A percentile compares a stretch with the other conserved stretches of the same genome.
phyloP scores from a whole-genome alignment of 495 filamentous ascomycete species.

The Eremomyces bilateralis region DNA sequence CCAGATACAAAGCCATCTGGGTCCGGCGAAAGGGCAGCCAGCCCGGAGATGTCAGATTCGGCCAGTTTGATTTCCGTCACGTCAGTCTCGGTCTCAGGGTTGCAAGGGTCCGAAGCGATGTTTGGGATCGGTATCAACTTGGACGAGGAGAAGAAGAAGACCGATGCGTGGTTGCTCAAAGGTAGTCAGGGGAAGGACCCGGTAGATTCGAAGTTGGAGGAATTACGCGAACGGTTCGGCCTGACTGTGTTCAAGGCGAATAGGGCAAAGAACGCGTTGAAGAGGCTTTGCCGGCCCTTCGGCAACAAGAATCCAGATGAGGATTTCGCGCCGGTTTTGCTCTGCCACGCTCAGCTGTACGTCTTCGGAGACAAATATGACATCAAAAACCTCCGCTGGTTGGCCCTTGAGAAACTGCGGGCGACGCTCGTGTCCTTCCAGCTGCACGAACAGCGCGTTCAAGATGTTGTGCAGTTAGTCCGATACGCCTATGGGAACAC shows the following conservation, averaged over 20 bases:
- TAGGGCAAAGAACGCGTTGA: neutral
- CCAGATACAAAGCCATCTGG: no score
- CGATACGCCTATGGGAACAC: conserved; percentile 19
- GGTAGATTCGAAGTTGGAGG: neutral
- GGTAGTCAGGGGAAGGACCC: neutral
- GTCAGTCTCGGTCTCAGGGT: neutral
- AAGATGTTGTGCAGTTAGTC: conserved; percentile 17
- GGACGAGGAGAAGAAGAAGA: neutral
- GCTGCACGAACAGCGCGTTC: conserved; percentile 11
- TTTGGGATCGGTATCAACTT: no score
- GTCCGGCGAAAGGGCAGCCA: neutral
- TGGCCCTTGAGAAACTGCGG: conserved; percentile 19
- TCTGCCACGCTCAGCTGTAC: conserved; percentile 22
- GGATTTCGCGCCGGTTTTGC: conserved; percentile 20
- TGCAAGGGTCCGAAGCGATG: neutral
- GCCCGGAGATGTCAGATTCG: neutral
- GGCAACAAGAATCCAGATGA: conserved; percentile 3
- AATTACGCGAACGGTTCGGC: neutral
- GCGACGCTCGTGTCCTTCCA: conserved; percentile 16
- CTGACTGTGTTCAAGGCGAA: neutral
- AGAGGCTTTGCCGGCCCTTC: neutral
- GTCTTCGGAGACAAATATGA: conserved; percentile 20
- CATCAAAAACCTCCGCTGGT: conserved; percentile 14
- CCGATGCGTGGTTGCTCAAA: neutral
- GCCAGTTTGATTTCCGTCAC: neutral